Evolutionary conservation across 257 asterid species (phyloP), one percentile per base, ranked within the genome.

Genomic region (Solanum arcanum): DNA sequence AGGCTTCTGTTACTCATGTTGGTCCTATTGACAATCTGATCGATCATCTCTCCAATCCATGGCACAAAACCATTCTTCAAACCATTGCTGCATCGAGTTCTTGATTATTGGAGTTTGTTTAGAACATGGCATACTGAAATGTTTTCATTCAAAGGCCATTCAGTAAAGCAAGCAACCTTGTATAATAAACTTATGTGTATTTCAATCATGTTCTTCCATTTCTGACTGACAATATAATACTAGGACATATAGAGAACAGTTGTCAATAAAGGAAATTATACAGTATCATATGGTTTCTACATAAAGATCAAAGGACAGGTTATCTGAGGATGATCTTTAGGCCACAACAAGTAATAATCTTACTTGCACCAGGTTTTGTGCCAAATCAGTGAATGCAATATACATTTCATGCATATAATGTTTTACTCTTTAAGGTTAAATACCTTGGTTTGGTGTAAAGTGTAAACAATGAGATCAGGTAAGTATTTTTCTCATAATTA

Each of bases 21-120:
- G 99, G 99, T 75, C 99, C 99, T 0, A 89, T 96, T 25, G 98
- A 96, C 37, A 96, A 94, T 88, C 95, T 95, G 87, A 70, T 93
- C 27, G 89, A 94, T 82, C 98, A 95, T 85, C 94, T 94, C 75
- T 94, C 98, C 6, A 88, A 94, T 90, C 98, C 98, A 11, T 93
- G 96, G 96, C 98, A 95, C 86, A 91, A 93, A 89, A 95, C 98
- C 70, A 91, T 95, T 60, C 89, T 95, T 86, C 97, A 94, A 89
- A 91, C 91, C 29, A 83, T 95, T 72, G 69, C 92, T 76, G 93
- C 89, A 88, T 92, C 93, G 73, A 88, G 84, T 88, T 90, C 93
- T 87, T 93, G 37, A 90, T 29, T 27, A 3, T 18, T 39, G 20
- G 60, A 66, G 62, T 16, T 64, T 41, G 62, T 84, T 46, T 29